A percentile compares a stretch with the other conserved stretches of the same genome.
Evolutionary conservation across 192 early-diverging fungal genomes (phyloP).

Genomic region (Entomortierella beljakovae): DNA sequence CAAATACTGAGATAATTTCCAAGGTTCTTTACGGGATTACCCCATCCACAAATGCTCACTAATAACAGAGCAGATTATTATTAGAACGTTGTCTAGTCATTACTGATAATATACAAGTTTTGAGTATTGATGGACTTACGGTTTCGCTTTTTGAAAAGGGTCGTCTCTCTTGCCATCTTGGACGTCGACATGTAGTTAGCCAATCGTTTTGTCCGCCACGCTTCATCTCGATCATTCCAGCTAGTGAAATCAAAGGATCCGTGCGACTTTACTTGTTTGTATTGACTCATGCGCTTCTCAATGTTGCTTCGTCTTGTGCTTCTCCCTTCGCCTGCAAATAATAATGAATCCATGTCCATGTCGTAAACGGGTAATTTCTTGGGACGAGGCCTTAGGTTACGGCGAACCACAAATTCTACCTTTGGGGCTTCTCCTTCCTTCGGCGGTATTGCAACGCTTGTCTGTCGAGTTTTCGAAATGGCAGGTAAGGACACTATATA

Average conservation of each 20-base stretch:
- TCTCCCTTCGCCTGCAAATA: neutral
- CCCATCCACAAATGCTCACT: slow-evolving; percentile 53
- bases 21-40: slow-evolving; percentile 47
- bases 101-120: too few species aligned
- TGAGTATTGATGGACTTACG: slow-evolving; percentile 11
- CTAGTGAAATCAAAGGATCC: slow-evolving; percentile 35
- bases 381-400: slow-evolving; percentile 31
- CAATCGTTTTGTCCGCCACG: slow-evolving; percentile 38
- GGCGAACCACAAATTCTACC: slow-evolving; percentile 31
- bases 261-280: slow-evolving; percentile 31
- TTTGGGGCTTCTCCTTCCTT: slow-evolving; percentile 35
- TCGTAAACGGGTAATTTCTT: neutral
- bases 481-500: slow-evolving; percentile 41
- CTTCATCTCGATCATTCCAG: slow-evolving; percentile 47
- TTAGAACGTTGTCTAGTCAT: too few species aligned
- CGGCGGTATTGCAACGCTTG: neutral
- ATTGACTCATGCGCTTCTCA: slow-evolving; percentile 39
- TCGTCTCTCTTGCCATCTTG: slow-evolving; percentile 30
- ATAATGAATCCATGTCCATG: neutral
- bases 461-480: slow-evolving; percentile 39
- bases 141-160: slow-evolving; percentile 39
- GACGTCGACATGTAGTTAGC: slow-evolving; percentile 39
- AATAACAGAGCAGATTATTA: too few species aligned
- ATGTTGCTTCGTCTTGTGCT: slow-evolving; percentile 5
- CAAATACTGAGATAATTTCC: slow-evolving; percentile 52